Evolutionary conservation across 306 rosid genomes (phyloP).

Genomic region (Rubus parviflorus): DNA sequence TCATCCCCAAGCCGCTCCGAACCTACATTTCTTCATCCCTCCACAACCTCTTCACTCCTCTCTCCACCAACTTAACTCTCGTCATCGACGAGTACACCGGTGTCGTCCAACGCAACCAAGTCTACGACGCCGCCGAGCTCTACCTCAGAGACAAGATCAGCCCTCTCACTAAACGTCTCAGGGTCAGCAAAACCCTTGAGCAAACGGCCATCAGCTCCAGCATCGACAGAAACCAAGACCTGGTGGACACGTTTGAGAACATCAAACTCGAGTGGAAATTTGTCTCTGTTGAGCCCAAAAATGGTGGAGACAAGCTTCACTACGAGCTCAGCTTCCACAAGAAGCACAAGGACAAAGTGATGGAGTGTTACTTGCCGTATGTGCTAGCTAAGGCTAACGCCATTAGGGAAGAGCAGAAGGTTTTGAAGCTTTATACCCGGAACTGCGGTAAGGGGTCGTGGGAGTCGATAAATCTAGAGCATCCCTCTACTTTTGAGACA

Average conservation of each 20-base stretch:
- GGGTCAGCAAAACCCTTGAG: conserved; percentile 24
- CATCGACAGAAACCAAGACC: conserved; percentile 22
- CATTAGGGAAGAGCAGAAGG: conserved; percentile 13
- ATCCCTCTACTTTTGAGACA: conserved; percentile 40
- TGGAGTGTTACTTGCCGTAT: conserved; percentile 31
- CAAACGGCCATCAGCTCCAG: conserved; percentile 24
- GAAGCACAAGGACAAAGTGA: conserved; percentile 22
- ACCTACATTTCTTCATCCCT: conserved; percentile 23
- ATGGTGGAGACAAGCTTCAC: not conserved
- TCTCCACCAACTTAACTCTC: conserved; percentile 31
- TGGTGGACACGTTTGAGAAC: conserved; percentile 20
- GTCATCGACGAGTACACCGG: conserved; percentile 29
- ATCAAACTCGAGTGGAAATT: conserved; percentile 23
- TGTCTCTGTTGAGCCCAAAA: conserved; percentile 12
- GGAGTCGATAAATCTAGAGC: conserved; percentile 36
- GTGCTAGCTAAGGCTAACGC: conserved; percentile 23
- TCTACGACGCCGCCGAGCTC: conserved; percentile 37
- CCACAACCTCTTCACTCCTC: conserved; percentile 29
- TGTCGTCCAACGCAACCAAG: conserved; percentile 25
- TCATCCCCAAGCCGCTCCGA: conserved; percentile 26
- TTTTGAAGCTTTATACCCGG: conserved; percentile 26
- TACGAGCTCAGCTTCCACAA: conserved; percentile 36
- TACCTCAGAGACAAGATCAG: conserved; percentile 30
- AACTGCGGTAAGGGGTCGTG: conserved; percentile 13
- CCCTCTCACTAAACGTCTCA: conserved; percentile 25